Evolutionary conservation across 2,329 filamentous ascomycete species (phyloP), one percentile per base, ranked within the genome.

Genomic region (Pseudocercospora eumusae): DNA sequence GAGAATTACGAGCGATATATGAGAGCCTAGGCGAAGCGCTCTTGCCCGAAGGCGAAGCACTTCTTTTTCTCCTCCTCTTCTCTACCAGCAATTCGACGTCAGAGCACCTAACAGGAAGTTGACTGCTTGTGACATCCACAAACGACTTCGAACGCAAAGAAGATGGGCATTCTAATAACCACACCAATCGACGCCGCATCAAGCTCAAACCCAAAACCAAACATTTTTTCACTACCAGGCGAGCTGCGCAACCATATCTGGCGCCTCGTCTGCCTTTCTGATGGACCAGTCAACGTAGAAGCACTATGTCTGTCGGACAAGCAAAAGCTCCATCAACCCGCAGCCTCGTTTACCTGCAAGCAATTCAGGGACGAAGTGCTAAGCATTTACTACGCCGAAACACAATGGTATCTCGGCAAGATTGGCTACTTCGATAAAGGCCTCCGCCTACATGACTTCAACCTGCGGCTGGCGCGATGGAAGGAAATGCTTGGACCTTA

Each of bases 371-470:
- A 62, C 23, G 67, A 67, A 57, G 64, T 62, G 15, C 58, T 67
- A 11, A 60, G 56, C 60, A 66, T 67, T 47, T 69, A 64, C 64
- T 69, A 67, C 52, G 53, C 65, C 33, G 65, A 66, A 25, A 69
- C 67, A 49, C 59, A 53, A 33, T 69, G 65, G 60, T 62, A 60
- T 57, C 60, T 68, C 1, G 66, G 64, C 42, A 66, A 64, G 56
- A 64, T 68, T 27, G 66, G 64, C 31, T 66, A 66, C 55, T 59
- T 66, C 50, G 36, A 60, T 45, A 33, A 50, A 23, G 59, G 64
- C n/a, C 56, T 64, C 15, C 64, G 59, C 11, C 47, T 68, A 6
- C 63, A 66, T 50, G 66, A 68, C 28, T 68, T 66, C 62, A 61
- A 64, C 56, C 20, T 64, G 15, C 61, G 62, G 6, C 23, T 68